These are phyloP conservation scores for Combretum micranthum DNA, from an alignment of 345 rosid species.

Conservation along the genomic window DNA sequence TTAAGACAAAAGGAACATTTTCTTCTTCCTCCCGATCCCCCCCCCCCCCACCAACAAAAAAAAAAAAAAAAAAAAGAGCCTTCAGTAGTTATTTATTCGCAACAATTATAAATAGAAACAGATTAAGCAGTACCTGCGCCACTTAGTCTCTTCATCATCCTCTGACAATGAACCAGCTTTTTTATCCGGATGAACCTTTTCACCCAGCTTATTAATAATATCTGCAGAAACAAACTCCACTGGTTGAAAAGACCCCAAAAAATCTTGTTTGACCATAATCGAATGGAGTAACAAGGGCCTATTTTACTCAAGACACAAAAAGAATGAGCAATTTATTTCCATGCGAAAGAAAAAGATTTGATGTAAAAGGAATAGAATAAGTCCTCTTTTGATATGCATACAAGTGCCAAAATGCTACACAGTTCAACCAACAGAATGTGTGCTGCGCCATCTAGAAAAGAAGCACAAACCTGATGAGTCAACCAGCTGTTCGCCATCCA, in stretches of 20 bases:
- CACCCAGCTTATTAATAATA: conserved; percentile 25
- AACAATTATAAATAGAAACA: neutral
- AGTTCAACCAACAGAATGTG: neutral
- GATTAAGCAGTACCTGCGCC: conserved; percentile 25
- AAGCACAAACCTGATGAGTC: conserved; percentile 33
- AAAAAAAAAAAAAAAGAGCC: no score
- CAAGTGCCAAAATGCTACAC: neutral
- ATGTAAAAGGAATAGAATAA: no score
- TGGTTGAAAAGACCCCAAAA: no score
- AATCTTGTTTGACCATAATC: neutral
- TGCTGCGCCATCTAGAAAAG: neutral
- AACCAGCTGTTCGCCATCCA: conserved; percentile 43
- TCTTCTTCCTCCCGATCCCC: no score
- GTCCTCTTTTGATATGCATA: no score
- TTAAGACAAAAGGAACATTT: no score
- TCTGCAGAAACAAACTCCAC: conserved; percentile 11
- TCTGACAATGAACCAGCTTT: conserved; percentile 2
- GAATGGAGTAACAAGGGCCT: neutral
- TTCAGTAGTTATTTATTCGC: no score
- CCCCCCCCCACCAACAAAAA: no score
- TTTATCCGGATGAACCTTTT: conserved; percentile 17
- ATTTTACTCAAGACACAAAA: no score
- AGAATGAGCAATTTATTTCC: no score
- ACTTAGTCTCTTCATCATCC: conserved; percentile 31
- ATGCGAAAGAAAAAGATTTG: no score